Conservation (phyloP, 306 rosid species). For the Gynostemma pentaphyllum region DNA sequence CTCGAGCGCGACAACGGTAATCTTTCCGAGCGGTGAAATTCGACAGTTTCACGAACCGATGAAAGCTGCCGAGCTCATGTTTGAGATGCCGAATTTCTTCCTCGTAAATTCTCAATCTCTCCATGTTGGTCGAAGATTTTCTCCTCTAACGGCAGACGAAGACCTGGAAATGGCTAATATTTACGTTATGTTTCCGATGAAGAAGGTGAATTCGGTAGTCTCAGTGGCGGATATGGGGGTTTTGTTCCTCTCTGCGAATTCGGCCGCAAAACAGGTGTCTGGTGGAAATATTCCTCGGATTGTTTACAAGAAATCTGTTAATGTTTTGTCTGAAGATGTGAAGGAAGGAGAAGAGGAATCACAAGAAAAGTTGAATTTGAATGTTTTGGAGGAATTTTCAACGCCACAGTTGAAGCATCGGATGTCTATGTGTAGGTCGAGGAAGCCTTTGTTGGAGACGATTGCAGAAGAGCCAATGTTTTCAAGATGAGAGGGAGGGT, state of each 20-base stretch:
- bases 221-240: conserved; percentile 52
- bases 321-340: background rate
- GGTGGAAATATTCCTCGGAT: conserved; percentile 9
- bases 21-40: conserved; percentile 57
- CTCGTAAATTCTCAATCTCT: conserved; percentile 39
- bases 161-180: conserved; percentile 48
- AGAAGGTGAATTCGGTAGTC: conserved; percentile 48
- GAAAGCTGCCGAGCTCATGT: conserved; percentile 76
- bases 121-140: conserved; percentile 38
- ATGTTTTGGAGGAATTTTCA: conserved; percentile 51
- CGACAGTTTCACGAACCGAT: conserved; percentile 16
- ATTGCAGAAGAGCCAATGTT: conserved; percentile 51
- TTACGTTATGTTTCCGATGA: conserved; percentile 70
- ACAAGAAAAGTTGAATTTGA: conserved; percentile 30
- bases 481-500: conserved; percentile 11
- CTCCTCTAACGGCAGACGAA: conserved; percentile 61
- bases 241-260: conserved; percentile 35
- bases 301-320: background rate
- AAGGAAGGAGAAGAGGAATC: background rate
- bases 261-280: conserved; percentile 24
- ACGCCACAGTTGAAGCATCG: conserved; percentile 43
- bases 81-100: conserved; percentile 67
- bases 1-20: conserved; percentile 27
- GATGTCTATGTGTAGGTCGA: conserved; percentile 58
- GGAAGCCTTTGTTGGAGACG: conserved; percentile 73